Evolutionary conservation across 176 grass and related monocot genomes (phyloP).

Genomic region (Poa pratensis): DNA sequence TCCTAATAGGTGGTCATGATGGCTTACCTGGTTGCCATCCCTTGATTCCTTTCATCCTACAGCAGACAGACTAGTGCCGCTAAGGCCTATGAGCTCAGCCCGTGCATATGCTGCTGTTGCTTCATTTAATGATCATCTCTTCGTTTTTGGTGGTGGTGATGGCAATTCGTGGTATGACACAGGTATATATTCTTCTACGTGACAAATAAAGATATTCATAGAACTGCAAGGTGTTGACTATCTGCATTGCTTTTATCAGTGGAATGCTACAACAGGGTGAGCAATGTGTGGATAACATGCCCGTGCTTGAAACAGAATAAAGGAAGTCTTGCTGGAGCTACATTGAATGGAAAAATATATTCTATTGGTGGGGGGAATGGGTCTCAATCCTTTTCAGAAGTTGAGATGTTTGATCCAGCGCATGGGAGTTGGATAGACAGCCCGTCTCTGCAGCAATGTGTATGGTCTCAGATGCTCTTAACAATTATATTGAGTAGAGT

Average conservation of each 20-base stretch:
- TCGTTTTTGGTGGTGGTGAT: conserved; percentile 75
- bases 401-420: conserved; percentile 90
- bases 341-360: conserved; percentile 75
- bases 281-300: conserved; percentile 62
- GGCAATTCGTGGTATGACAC: conserved; percentile 54
- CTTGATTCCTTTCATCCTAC: conserved; percentile 67
- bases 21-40: conserved; percentile 63
- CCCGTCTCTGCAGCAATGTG: conserved; percentile 59
- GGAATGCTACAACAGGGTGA: conserved; percentile 62
- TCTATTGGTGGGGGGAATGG: conserved; percentile 88
- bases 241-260: conserved; percentile 51
- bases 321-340: conserved; percentile 77
- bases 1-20: conserved; percentile 75
- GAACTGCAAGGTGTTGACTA: conserved; percentile 20
- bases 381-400: conserved; percentile 58
- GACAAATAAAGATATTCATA: conserved; percentile 32
- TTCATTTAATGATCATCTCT: conserved; percentile 63
- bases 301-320: conserved; percentile 65
- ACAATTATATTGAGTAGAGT: conserved; percentile 29
- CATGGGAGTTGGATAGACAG: conserved; percentile 70
- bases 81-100: conserved; percentile 63
- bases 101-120: conserved; percentile 65
- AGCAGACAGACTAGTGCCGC: conserved; percentile 54
- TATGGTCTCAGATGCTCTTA: conserved; percentile 29
- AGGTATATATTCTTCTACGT: conserved; percentile 37